phyloP scores from a whole-genome alignment of 192 early-diverging fungal species.

The Chytriomyces confervae region DNA sequence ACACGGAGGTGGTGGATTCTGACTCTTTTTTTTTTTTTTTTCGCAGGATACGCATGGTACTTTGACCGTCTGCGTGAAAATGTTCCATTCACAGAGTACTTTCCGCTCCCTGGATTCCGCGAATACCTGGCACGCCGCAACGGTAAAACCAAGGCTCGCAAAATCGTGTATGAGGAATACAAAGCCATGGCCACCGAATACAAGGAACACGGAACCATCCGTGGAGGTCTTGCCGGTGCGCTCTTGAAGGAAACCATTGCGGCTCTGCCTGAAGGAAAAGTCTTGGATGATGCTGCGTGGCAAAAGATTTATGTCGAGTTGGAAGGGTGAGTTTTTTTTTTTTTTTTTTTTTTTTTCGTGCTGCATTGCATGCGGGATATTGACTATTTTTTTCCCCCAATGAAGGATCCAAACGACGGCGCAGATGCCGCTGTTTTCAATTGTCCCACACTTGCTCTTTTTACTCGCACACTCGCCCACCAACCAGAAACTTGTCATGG shows the following conservation, averaged over 20 bases:
- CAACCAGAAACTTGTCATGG: conserved; percentile 21
- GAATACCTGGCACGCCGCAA: conserved; percentile 14
- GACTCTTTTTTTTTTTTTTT: not conserved
- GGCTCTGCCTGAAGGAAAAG: not conserved
- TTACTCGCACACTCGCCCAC: conserved; percentile 20
- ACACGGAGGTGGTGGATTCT: not conserved
- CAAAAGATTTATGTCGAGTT: conserved; percentile 3
- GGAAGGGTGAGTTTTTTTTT: conserved; percentile 13
- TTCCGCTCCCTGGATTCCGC: conserved; percentile 17
- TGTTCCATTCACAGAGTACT: conserved; percentile 23
- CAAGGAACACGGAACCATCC: not conserved
- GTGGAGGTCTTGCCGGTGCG: conserved; percentile 11
- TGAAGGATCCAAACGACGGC: conserved; percentile 26
- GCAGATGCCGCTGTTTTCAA: conserved; percentile 19
- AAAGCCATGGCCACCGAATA: not conserved
- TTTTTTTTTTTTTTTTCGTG: not conserved
- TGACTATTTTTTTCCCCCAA: not conserved
- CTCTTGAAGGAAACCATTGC: not conserved
- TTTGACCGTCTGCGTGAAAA: conserved; percentile 26
- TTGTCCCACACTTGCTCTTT: conserved; percentile 23
- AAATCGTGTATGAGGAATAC: not conserved
- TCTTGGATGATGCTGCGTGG: not conserved
- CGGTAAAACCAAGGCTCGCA: conserved; percentile 24
- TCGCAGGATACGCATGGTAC: conserved; percentile 24
- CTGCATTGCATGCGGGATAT: not conserved